These are phyloP conservation scores for Raddia guianensis DNA, from an alignment of 176 grass and related monocot species.

Conservation along the genomic window DNA sequence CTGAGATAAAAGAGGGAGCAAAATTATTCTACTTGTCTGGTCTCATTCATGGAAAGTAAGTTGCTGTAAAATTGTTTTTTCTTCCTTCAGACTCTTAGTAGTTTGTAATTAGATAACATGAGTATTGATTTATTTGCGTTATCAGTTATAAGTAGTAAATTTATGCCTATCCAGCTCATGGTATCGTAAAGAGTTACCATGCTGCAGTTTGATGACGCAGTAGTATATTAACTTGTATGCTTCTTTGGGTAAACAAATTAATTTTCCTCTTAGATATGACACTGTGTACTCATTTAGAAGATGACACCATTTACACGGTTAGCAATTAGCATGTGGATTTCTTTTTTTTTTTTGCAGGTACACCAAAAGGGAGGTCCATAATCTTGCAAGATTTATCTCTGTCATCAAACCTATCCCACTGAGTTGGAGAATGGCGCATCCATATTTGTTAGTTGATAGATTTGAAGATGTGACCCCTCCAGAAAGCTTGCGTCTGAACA, in stretches of 20 bases:
- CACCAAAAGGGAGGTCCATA: constrained; percentile 89
- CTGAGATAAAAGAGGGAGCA: constrained; percentile 90
- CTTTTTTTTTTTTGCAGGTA: constrained; percentile 60
- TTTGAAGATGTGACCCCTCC: constrained; percentile 92
- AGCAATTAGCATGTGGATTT: not conserved
- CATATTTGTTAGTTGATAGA: constrained; percentile 91
- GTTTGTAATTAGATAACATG: constrained; percentile 27
- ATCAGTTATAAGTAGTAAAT: not conserved
- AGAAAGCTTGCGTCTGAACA: constrained; percentile 69
- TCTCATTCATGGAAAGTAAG: constrained; percentile 90
- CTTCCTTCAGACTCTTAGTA: constrained; percentile 30
- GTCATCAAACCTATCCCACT: constrained; percentile 72
- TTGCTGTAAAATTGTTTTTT: constrained; percentile 27
- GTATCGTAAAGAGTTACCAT: not conserved
- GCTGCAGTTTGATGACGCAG: not conserved
- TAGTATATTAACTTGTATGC: not conserved
- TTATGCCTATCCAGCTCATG: not conserved
- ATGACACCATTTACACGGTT: constrained; percentile 12
- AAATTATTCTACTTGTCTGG: constrained; percentile 98
- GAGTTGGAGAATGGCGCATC: constrained; percentile 89
- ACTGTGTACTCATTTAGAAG: not conserved
- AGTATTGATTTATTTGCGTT: not conserved
- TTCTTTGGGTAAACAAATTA: not conserved
- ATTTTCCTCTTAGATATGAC: not conserved
- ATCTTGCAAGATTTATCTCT: constrained; percentile 98